Conservation (phyloP, 208 protist species). For the Trypanosoma brucei region DNA sequence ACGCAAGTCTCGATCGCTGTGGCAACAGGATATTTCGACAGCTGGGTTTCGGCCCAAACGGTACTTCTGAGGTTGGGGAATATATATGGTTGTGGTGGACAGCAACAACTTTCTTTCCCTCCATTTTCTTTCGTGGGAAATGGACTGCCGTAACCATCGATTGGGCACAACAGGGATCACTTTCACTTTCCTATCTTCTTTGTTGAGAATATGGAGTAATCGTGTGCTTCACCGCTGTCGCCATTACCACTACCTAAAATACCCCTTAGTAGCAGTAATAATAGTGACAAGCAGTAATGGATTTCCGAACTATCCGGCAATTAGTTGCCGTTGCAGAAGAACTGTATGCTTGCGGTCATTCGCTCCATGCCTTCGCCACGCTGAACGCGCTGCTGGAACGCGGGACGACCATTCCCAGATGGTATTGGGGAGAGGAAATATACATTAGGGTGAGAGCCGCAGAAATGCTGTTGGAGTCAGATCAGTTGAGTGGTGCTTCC, state of each 20-base stretch:
- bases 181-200: conserved; percentile 7
- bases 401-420: conserved; percentile 21
- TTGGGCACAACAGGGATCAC: neutral
- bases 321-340: conserved; percentile 43
- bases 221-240: too few species aligned
- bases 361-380: conserved; percentile 36
- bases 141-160: too few species aligned
- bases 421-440: conserved; percentile 44
- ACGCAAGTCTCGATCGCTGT: conserved; percentile 74
- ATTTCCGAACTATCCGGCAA: conserved; percentile 13
- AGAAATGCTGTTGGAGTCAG: conserved; percentile 31
- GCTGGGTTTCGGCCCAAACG: conserved; percentile 79
- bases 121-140: neutral
- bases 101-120: neutral
- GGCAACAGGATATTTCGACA: conserved; percentile 83
- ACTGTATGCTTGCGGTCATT: conserved; percentile 34
- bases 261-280: too few species aligned
- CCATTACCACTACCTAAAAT: too few species aligned
- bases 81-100: neutral
- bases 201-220: neutral
- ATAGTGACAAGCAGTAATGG: neutral
- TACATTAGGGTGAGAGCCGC: conserved; percentile 41
- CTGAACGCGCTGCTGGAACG: conserved; percentile 9
- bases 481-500: neutral
- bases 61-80: conserved; percentile 44